These are phyloP conservation scores for Alnus rubra DNA, from an alignment of 306 rosid species.

Conservation along the genomic window DNA sequence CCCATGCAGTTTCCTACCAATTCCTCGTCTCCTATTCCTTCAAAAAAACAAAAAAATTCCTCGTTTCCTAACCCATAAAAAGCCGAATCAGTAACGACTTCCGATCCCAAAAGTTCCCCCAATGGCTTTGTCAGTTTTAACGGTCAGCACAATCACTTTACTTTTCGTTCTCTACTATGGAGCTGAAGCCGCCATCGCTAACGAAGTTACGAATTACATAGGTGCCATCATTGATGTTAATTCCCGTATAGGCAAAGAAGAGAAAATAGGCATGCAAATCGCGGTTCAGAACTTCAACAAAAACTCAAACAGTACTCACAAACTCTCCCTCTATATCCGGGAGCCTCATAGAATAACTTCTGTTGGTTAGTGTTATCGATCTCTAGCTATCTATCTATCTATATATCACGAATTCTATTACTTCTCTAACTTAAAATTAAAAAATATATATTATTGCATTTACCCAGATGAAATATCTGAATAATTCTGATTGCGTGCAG, in stretches of 20 bases:
- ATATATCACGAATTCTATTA: not conserved
- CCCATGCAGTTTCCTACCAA: too few relatives aligned
- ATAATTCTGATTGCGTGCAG: conserved; percentile 39
- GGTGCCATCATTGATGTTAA: conserved; percentile 41
- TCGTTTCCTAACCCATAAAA: too few relatives aligned
- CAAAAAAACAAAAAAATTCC: too few relatives aligned
- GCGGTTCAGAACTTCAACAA: conserved; percentile 42
- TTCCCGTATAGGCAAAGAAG: conserved; percentile 33
- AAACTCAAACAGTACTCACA: not conserved
- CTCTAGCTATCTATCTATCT: too few relatives aligned
- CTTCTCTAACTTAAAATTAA: not conserved
- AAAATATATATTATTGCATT: not conserved
- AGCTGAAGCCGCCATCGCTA: conserved; percentile 6
- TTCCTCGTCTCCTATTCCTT: too few relatives aligned
- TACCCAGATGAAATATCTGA: not conserved
- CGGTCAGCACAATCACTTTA: conserved; percentile 3
- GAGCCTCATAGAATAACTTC: not conserved
- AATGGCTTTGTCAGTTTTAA: not conserved
- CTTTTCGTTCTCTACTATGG: conserved; percentile 7
- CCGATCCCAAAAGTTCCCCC: too few relatives aligned
- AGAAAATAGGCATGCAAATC: conserved; percentile 38
- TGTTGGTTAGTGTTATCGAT: not conserved
- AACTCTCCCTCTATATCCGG: not conserved
- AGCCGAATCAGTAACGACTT: too few relatives aligned
- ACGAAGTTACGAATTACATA: conserved; percentile 20